Evolutionary conservation across 306 rosid genomes (phyloP), one percentile per base, ranked within the genome.

Genomic region (Sphenostylis stenocarpa): DNA sequence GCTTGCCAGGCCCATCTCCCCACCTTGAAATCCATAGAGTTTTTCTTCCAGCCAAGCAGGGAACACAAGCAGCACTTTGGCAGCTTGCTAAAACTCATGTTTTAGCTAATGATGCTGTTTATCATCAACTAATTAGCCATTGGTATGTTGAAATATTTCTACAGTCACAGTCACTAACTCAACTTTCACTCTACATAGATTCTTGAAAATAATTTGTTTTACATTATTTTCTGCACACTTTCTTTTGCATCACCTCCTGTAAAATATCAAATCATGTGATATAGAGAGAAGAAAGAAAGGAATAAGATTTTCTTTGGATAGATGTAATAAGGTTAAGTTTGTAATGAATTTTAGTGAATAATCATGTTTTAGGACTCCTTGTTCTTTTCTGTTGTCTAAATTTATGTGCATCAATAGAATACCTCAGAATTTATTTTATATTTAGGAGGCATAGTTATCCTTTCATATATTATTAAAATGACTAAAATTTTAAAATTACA

Each of bases 31-130:
- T 39, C 44, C 71, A 67, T 1, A 73, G 83, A 51, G 87, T 78
- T n/a, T 67, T 83, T 77, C 55, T 78, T 75, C 97, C 94, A 38
- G 86, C 88, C 15, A 77, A 80, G 67, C 80, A 81, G 29, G 97
- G 89, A 39, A 57, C 38, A 31, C 91, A 88, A 66, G 90, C 91
- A 73, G 92, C 94, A 58, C 67, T 90, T 38, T 92, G 97, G 97
- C 91, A 87, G 16, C 89, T 87, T 19, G 91, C 96, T 67, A 90
- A 90, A 77, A 78, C 96, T 76, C 94, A 86, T 75, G 97, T 92
- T 67, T 82, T 86, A 33, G 96, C 89, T 19, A 92, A 90, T 57
- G 94, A 90, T 73, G 29, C 78, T 75, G 86, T 83, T 51, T 83
- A 86, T 51, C 96, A 90, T 85, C 90, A 88, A 76, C 86, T 90